A percentile compares a stretch with the other conserved stretches of the same genome.
Conservation (phyloP, 2,329 filamentous ascomycete species). For the Aspergillus japonicus region DNA sequence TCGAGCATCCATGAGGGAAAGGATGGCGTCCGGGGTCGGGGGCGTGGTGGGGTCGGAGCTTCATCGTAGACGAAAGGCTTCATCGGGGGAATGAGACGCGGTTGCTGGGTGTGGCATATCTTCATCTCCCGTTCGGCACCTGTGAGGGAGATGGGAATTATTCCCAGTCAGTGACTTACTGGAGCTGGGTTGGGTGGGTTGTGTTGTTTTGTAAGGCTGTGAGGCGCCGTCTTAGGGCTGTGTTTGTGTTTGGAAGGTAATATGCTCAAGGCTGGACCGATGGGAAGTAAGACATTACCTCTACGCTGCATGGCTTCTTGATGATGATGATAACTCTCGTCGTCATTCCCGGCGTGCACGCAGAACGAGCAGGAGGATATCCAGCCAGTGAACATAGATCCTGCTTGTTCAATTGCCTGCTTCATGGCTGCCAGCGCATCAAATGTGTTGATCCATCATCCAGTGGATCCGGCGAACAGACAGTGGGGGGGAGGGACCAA, state of each 20-base stretch:
- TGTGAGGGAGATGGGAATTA: conserved; percentile 16
- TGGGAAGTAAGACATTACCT: conserved; percentile 13
- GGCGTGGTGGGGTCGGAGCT: conserved; percentile 36
- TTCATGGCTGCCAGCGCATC: conserved; percentile 38
- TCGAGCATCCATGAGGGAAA: conserved; percentile 43
- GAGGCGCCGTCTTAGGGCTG: not conserved
- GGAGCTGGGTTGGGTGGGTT: not conserved
- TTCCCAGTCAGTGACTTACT: conserved; percentile 10
- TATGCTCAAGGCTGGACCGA: not conserved
- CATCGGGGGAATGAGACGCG: conserved; percentile 48
- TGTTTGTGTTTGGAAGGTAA: not conserved
- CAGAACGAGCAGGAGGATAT: conserved; percentile 41
- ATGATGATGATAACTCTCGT: conserved; percentile 26
- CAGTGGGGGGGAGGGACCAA: not conserved
- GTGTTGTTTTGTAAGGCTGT: not conserved
- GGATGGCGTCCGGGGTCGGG: conserved; percentile 33
- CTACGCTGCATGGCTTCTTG: conserved; percentile 24
- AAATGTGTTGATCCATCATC: conserved; percentile 27
- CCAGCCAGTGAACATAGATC: conserved; percentile 42
- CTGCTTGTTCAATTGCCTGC: conserved; percentile 39
- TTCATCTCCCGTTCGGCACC: conserved; percentile 45
- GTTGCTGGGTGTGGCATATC: conserved; percentile 45
- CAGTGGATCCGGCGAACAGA: conserved; percentile 3
- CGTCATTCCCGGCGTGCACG: conserved; percentile 19
- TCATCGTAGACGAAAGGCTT: conserved; percentile 45